Percentiles rank a stretch among this genome's conserved stretches.
Evolutionary conservation across 2,329 filamentous ascomycete species (phyloP).

Genomic region (Fusarium sp.): DNA sequence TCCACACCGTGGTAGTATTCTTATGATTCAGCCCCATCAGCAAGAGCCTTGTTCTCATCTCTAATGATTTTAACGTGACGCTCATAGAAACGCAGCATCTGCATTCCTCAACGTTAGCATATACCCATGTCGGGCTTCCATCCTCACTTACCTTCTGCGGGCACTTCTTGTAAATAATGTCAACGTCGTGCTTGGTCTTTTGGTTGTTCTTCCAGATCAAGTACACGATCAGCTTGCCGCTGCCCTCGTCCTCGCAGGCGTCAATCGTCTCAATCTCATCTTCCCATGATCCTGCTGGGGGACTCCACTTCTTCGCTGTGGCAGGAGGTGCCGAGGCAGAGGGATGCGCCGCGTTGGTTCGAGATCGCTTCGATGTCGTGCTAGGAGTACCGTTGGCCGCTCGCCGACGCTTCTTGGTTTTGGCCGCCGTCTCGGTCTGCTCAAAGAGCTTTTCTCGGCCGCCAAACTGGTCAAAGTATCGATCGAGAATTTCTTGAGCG

Average conservation of each 20-base stretch:
- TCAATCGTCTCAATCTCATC: slow-evolving; percentile 75
- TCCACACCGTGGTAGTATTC: not conserved
- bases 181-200: slow-evolving; percentile 77
- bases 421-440: slow-evolving; percentile 59
- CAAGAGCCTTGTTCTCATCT: slow-evolving; percentile 44
- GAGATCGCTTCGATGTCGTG: slow-evolving; percentile 55
- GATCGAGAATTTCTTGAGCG: slow-evolving; percentile 67
- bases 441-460: slow-evolving; percentile 67
- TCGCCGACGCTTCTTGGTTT: slow-evolving; percentile 67
- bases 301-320: slow-evolving; percentile 64
- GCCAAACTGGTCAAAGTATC: slow-evolving; percentile 71
- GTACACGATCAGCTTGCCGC: slow-evolving; percentile 70
- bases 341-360: slow-evolving; percentile 61
- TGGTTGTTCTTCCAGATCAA: slow-evolving; percentile 77
- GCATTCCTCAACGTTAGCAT: slow-evolving; percentile 8
- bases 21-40: slow-evolving; percentile 30
- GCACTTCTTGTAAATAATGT: slow-evolving; percentile 76
- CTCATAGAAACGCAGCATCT: slow-evolving; percentile 70
- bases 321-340: slow-evolving; percentile 58
- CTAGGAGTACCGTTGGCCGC: slow-evolving; percentile 52
- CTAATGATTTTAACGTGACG: slow-evolving; percentile 64
- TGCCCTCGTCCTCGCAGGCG: slow-evolving; percentile 72
- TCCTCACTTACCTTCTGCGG: slow-evolving; percentile 73
- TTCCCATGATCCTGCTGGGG: slow-evolving; percentile 80
- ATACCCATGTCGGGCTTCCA: not conserved